phyloP scores from a whole-genome alignment of 805 yeast genomes.

The Candida palmyrensis region DNA sequence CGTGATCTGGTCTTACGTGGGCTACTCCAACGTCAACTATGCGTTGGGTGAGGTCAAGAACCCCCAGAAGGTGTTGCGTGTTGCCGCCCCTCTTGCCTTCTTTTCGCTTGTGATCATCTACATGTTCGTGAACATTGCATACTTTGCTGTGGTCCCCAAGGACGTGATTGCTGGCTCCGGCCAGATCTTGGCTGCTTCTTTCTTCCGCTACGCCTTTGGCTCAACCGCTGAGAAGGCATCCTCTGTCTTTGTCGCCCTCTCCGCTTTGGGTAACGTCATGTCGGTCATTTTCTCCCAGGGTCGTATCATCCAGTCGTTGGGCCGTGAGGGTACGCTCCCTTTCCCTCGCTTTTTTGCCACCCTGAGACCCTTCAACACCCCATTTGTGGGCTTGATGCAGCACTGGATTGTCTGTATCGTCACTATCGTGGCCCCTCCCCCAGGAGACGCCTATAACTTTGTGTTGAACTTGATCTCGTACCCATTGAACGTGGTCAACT shows the following conservation, averaged over 20 bases:
- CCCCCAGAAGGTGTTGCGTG: conserved; percentile 62
- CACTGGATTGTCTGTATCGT: conserved; percentile 74
- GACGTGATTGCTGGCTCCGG: conserved; percentile 58
- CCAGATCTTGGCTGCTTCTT: conserved; percentile 68
- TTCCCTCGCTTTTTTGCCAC: conserved; percentile 67
- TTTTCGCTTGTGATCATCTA: conserved; percentile 57
- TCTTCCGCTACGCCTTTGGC: conserved; percentile 71
- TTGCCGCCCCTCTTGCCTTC: conserved; percentile 75
- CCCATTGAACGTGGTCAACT: conserved; percentile 73
- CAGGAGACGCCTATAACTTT: conserved; percentile 85
- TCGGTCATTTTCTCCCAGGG: conserved; percentile 81
- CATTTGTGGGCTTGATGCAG: conserved; percentile 66
- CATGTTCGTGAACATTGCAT: conserved; percentile 73
- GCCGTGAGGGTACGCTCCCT: conserved; percentile 78
- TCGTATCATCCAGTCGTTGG: conserved; percentile 73
- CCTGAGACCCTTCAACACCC: conserved; percentile 68
- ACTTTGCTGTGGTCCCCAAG: conserved; percentile 75
- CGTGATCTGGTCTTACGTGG: conserved; percentile 81
- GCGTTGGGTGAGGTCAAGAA: conserved; percentile 76
- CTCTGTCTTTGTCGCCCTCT: conserved; percentile 73
- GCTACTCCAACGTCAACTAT: conserved; percentile 79
- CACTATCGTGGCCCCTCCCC: conserved; percentile 68
- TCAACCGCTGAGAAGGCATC: conserved; percentile 64
- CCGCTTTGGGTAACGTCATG: conserved; percentile 78
- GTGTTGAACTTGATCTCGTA: conserved; percentile 75